These are phyloP conservation scores for Pyricularia sp. DNA, from an alignment of 2,329 filamentous ascomycete genomes.

Conservation along the genomic window DNA sequence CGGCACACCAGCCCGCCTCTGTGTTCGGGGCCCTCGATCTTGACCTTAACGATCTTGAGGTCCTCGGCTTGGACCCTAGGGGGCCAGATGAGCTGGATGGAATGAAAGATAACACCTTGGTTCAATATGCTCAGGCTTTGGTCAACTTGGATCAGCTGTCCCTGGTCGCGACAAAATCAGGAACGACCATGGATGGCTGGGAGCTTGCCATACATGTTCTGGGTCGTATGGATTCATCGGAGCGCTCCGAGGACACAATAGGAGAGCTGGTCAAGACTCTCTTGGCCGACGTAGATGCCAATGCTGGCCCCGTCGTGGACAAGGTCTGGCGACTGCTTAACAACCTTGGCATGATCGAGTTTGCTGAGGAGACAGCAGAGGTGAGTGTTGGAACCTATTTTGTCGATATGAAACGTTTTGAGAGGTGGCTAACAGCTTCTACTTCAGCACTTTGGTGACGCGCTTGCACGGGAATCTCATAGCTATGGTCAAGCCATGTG, in stretches of 20 bases:
- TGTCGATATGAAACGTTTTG: not conserved
- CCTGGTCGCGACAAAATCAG: conserved; percentile 18
- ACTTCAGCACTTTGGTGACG: conserved; percentile 74
- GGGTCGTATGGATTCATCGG: conserved; percentile 66
- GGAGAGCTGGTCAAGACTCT: conserved; percentile 59
- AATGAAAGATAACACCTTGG: conserved; percentile 70
- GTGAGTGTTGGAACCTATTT: conserved; percentile 38
- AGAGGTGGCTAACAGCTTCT: not conserved
- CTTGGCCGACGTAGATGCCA: conserved; percentile 52
- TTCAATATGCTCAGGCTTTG: conserved; percentile 63
- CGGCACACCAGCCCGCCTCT: conserved; percentile 42
- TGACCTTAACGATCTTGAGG: conserved; percentile 75
- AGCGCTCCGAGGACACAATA: conserved; percentile 64
- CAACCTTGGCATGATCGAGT: conserved; percentile 66
- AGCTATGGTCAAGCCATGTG: conserved; percentile 80
- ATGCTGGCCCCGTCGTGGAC: conserved; percentile 65
- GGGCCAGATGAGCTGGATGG: conserved; percentile 52
- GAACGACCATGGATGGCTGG: conserved; percentile 62
- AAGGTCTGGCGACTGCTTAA: conserved; percentile 72
- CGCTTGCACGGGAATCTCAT: conserved; percentile 60
- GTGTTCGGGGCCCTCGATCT: conserved; percentile 51
- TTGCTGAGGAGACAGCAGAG: conserved; percentile 75
- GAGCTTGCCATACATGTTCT: conserved; percentile 79
- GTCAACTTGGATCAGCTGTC: conserved; percentile 44
- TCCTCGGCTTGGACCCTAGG: conserved; percentile 58